Percentiles rank a stretch among this genome's conserved stretches.
Evolutionary conservation across 2,329 filamentous ascomycete genomes (phyloP).

Genomic region (Keithomyces neogunnii): DNA sequence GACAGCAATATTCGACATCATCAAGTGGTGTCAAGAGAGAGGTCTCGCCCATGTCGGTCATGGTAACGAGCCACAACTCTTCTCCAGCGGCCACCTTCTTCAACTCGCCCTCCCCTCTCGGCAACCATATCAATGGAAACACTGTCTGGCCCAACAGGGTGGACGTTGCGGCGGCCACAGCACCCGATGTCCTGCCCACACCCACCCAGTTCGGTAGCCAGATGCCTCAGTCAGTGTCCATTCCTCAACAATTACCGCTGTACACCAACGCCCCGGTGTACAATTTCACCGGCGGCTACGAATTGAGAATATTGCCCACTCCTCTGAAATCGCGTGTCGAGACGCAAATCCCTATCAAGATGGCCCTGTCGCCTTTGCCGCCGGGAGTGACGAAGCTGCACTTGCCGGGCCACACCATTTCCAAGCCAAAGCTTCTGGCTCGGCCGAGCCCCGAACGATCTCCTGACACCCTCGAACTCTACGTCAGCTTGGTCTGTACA

Average conservation of each 20-base stretch:
- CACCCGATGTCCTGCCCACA: constrained; percentile 16
- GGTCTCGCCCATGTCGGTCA: constrained; percentile 44
- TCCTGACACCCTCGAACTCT: constrained; percentile 69
- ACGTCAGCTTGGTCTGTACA: constrained; percentile 79
- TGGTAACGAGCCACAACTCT: constrained; percentile 42
- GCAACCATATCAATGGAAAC: constrained; percentile 21
- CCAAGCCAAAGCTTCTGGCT: constrained; percentile 83
- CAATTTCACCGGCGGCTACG: constrained; percentile 26
- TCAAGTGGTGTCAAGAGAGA: constrained; percentile 43
- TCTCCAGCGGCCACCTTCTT: constrained; percentile 39
- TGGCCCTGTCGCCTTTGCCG: constrained; percentile 70
- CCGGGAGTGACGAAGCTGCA: constrained; percentile 71
- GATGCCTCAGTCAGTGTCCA: constrained; percentile 19
- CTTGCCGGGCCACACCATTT: constrained; percentile 82
- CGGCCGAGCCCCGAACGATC: constrained; percentile 59
- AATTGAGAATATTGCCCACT: constrained; percentile 55
- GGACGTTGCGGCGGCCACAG: constrained; percentile 15
- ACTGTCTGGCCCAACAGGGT: constrained; percentile 27
- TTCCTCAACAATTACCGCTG: constrained; percentile 22
- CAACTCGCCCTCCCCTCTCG: constrained; percentile 37
- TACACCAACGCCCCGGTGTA: constrained; percentile 16
- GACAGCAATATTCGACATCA: constrained; percentile 41
- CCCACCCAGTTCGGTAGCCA: constrained; percentile 17
- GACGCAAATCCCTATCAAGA: constrained; percentile 85
- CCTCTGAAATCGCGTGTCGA: constrained; percentile 86